Conservation (phyloP, 192 early-diverging fungal species). For the Umbelopsis vinacea region DNA sequence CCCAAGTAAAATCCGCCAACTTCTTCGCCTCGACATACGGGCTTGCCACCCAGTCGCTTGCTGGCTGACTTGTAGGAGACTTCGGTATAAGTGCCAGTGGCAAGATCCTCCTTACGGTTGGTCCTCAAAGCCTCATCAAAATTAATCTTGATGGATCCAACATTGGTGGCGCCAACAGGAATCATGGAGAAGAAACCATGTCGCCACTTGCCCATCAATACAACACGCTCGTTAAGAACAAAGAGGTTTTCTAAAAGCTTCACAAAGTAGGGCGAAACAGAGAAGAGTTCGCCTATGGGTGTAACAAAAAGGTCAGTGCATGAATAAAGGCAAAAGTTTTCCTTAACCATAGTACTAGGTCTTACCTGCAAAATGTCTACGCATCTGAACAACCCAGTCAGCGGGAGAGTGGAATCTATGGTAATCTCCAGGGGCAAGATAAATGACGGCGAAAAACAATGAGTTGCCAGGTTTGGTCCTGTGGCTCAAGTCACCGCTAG, state of each 20-base stretch:
- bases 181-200: constrained; percentile 97
- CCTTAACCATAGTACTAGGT: not conserved
- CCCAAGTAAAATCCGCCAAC: constrained; percentile 96
- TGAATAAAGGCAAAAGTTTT: not conserved
- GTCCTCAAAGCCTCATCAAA: constrained; percentile 84
- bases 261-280: constrained; percentile 92
- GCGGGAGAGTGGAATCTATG: constrained; percentile 98
- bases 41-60: constrained; percentile 65
- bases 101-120: constrained; percentile 62
- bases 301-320: not conserved
- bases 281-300: constrained; percentile 85
- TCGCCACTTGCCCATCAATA: constrained; percentile 88
- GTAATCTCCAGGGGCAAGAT: constrained; percentile 98
- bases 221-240: constrained; percentile 96
- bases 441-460: constrained; percentile 92
- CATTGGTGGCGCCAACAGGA: constrained; percentile 97
- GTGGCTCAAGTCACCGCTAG: constrained; percentile 39
- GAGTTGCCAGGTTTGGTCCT: constrained; percentile 66
- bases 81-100: constrained; percentile 79
- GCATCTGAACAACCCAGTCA: constrained; percentile 87
- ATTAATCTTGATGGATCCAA: constrained; percentile 94
- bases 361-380: constrained; percentile 90
- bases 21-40: constrained; percentile 79
- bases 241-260: constrained; percentile 87
- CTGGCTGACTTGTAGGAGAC: constrained; percentile 67